Percentiles rank a stretch among this genome's conserved stretches.
Conservation (phyloP, 164 flowering plant genomes). For the Akebia trifoliata region DNA sequence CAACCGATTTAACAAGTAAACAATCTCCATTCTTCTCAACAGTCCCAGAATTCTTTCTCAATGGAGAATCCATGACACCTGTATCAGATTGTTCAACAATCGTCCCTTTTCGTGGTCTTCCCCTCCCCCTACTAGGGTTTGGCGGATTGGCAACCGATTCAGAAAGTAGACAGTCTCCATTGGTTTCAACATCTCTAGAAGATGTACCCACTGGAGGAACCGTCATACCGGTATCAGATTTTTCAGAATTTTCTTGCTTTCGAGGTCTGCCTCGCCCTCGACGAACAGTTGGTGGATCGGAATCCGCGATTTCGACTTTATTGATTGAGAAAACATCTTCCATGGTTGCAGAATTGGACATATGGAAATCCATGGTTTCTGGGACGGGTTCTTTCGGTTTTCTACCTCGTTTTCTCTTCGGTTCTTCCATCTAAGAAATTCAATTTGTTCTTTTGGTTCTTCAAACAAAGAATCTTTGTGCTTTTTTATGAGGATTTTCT, state of each 20-base stretch:
- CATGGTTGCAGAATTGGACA: conserved; percentile 1
- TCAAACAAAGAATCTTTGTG: too few species aligned
- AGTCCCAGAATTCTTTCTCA: conserved; percentile 12
- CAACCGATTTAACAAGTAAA: background rate
- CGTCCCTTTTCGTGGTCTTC: conserved; percentile 40
- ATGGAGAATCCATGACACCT: background rate
- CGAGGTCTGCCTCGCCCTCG: too few species aligned
- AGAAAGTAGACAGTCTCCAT: too few species aligned
- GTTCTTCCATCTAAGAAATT: conserved; percentile 20
- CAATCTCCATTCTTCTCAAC: conserved; percentile 13
- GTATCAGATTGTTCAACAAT: too few species aligned
- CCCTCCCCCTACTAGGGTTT: conserved; percentile 27
- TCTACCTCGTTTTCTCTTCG: conserved; percentile 20
- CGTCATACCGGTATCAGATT: too few species aligned
- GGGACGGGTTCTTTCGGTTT: conserved; percentile 10
- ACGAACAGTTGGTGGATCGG: conserved; percentile 9
- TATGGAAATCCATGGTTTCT: conserved; percentile 18
- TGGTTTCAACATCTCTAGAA: too few species aligned
- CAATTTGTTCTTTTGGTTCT: too few species aligned
- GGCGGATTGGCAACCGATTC: too few species aligned
- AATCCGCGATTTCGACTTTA: conserved; percentile 29
- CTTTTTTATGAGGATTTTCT: too few species aligned
- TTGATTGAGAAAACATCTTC: conserved; percentile 21
- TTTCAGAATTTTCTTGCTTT: too few species aligned
- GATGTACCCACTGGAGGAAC: too few species aligned